phyloP scores from a whole-genome alignment of 2,329 filamentous ascomycete genomes.

The Sphaerostilbella broomeana region DNA sequence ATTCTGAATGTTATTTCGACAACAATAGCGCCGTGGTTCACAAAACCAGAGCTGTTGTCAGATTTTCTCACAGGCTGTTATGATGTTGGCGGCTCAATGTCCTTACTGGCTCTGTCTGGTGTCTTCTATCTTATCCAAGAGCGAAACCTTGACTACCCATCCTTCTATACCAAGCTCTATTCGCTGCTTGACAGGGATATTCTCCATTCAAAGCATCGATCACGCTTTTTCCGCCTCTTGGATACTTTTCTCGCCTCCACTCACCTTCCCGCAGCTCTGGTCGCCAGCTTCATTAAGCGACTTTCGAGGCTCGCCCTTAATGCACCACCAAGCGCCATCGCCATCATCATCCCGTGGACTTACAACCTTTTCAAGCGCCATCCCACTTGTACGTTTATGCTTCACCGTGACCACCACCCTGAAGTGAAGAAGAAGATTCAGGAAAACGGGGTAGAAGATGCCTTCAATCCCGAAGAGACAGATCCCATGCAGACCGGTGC shows the following conservation, averaged over 20 bases:
- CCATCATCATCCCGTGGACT: conserved; percentile 83
- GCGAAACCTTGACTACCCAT: conserved; percentile 91
- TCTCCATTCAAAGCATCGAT: conserved; percentile 89
- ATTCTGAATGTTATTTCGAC: conserved; percentile 69
- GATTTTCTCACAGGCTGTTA: conserved; percentile 97
- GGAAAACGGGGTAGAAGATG: conserved; percentile 57
- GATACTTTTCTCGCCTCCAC: conserved; percentile 87
- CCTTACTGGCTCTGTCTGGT: conserved; percentile 81
- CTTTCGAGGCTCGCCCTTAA: conserved; percentile 77
- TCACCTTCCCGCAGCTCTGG: conserved; percentile 82
- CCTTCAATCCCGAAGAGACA: conserved; percentile 66
- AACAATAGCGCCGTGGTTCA: conserved; percentile 83
- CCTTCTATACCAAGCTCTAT: conserved; percentile 91
- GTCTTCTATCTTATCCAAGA: conserved; percentile 92
- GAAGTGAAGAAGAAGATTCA: conserved; percentile 54
- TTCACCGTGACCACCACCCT: conserved; percentile 67
- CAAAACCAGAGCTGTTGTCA: conserved; percentile 79
- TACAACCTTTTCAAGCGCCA: conserved; percentile 93
- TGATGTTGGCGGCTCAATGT: conserved; percentile 76
- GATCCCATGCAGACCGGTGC: conserved; percentile 83
- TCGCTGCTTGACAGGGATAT: conserved; percentile 80
- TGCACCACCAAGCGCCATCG: conserved; percentile 82
- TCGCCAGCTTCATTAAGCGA: conserved; percentile 96
- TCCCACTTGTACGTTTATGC: conserved; percentile 89
- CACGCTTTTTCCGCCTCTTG: conserved; percentile 84